phyloP scores from a whole-genome alignment of 1,284 basidiomycete genomes.

The Ustilago hordei region DNA sequence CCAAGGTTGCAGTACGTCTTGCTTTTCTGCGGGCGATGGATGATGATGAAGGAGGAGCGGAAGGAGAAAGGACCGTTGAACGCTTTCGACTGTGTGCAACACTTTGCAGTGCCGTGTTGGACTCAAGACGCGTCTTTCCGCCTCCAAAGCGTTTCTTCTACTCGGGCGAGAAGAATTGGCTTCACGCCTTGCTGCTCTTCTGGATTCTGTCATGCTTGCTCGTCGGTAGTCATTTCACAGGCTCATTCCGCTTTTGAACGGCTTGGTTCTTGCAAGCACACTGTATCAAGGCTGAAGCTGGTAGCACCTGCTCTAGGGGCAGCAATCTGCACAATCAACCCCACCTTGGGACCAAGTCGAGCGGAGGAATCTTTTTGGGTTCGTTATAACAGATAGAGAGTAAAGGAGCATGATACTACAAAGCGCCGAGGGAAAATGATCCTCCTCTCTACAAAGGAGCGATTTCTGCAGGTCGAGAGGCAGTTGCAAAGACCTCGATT shows the following conservation, averaged over 20 bases:
- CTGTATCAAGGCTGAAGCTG: no score
- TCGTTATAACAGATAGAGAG: conserved; percentile 1
- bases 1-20: no score
- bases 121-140: neutral
- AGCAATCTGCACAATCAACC: neutral
- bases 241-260: neutral
- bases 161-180: neutral
- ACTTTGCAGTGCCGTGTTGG: conserved; percentile 1
- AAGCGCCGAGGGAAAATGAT: neutral
- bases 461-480: neutral
- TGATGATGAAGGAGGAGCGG: neutral
- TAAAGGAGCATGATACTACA: conserved; percentile 5
- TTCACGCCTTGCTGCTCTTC: neutral
- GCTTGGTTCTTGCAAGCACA: no score
- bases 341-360: neutral
- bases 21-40: neutral
- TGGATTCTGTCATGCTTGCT: neutral
- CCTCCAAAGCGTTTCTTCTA: neutral
- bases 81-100: neutral
- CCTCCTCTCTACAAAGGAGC: neutral
- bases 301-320: no score
- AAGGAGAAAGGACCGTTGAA: no score
- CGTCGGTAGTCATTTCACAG: neutral
- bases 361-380: conserved; percentile 2
- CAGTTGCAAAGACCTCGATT: neutral